phyloP scores from a whole-genome alignment of 2,329 filamentous ascomycete species.

The Xylariaceae sp. region DNA sequence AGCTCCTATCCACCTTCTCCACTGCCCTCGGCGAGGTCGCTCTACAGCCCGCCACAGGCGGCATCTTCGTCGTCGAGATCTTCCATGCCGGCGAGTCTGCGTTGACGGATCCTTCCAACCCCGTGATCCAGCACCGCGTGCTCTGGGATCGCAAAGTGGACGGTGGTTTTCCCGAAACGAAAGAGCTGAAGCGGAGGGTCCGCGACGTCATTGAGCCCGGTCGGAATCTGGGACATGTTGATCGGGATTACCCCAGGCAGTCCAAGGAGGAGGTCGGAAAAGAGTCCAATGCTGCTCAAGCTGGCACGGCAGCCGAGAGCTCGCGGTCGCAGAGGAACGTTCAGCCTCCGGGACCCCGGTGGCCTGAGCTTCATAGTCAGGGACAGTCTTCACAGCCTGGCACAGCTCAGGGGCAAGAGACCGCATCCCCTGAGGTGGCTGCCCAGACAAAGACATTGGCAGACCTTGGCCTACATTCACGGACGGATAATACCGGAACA shows the following conservation, averaged over 20 bases:
- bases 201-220: constrained; percentile 76
- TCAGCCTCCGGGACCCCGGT: constrained; percentile 2
- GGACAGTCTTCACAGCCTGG: neutral
- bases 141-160: constrained; percentile 87
- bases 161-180: constrained; percentile 90
- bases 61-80: constrained; percentile 73
- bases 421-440: neutral
- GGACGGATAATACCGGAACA: neutral
- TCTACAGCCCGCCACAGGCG: constrained; percentile 78
- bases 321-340: neutral
- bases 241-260: constrained; percentile 42
- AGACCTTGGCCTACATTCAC: neutral
- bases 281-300: constrained; percentile 1
- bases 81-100: constrained; percentile 31
- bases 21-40: constrained; percentile 80
- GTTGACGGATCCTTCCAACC: constrained; percentile 25
- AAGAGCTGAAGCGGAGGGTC: constrained; percentile 80
- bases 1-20: constrained; percentile 88
- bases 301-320: neutral
- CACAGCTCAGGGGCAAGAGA: neutral
- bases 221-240: constrained; percentile 76
- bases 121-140: constrained; percentile 41
- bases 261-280: constrained; percentile 6
- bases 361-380: constrained; percentile 3
- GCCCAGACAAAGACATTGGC: neutral